A percentile compares a stretch with the other conserved stretches of the same genome.
phyloP scores from a whole-genome alignment of 2,329 filamentous ascomycete species.

The Beauveria sp. region DNA sequence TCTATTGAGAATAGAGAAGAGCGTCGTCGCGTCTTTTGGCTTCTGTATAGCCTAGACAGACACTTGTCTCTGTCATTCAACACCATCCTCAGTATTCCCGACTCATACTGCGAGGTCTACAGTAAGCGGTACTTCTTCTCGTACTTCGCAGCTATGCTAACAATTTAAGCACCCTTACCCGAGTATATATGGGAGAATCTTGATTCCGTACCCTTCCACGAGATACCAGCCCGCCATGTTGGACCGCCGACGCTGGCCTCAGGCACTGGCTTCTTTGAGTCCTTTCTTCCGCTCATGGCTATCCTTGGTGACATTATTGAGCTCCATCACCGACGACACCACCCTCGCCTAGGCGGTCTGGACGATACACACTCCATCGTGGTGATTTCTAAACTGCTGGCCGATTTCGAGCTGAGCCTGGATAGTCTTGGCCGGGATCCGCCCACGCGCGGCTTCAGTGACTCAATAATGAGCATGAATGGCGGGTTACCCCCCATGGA shows the following conservation, averaged over 20 bases:
- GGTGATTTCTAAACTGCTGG: slow-evolving; percentile 29
- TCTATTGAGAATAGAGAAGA: slow-evolving; percentile 38
- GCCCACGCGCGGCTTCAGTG: slow-evolving; percentile 9
- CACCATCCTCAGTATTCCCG: slow-evolving; percentile 33
- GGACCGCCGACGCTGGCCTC: slow-evolving; percentile 32
- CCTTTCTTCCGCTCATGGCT: slow-evolving; percentile 41
- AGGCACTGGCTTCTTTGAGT: slow-evolving; percentile 40
- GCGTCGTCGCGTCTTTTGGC: slow-evolving; percentile 39
- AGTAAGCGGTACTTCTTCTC: slow-evolving; percentile 16
- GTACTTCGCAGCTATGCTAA: neutral
- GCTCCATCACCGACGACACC: slow-evolving; percentile 34
- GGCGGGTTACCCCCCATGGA: slow-evolving; percentile 12
- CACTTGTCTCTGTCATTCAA: slow-evolving; percentile 42
- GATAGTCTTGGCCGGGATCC: slow-evolving; percentile 21
- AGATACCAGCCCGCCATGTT: slow-evolving; percentile 25
- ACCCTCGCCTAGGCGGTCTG: slow-evolving; percentile 33
- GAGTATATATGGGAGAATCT: slow-evolving; percentile 34
- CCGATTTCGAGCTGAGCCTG: slow-evolving; percentile 32
- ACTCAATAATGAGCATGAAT: slow-evolving; percentile 4
- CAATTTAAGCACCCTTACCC: slow-evolving; percentile 26
- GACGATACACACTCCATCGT: slow-evolving; percentile 26
- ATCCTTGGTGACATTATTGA: slow-evolving; percentile 43
- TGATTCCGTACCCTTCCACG: slow-evolving; percentile 22
- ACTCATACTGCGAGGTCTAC: slow-evolving; percentile 37
- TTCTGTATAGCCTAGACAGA: slow-evolving; percentile 38